Evolutionary conservation across 139 green algal genomes (phyloP), one percentile per base, ranked within the genome.

Genomic region (Auxenochlorella pyrenoidosa): DNA sequence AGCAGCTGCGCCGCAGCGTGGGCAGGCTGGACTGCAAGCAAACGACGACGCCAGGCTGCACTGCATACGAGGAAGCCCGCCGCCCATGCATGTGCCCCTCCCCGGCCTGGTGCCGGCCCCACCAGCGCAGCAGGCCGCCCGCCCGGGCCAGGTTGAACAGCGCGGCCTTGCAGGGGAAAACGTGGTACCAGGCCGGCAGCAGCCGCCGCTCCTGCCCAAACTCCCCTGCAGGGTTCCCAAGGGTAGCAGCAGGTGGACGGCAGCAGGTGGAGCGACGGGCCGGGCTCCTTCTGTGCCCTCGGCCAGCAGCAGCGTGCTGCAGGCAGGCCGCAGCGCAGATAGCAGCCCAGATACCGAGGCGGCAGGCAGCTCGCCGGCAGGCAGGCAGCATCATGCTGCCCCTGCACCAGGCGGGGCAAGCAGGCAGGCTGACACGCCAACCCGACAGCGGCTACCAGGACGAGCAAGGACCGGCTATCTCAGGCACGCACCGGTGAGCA

Each of bases 131-230:
- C n/a, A 82, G 15, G 76, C 76, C 76, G 5, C 76, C 76, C 0
- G 76, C 65, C 32, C 76, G 76, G 3, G 76, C 21, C 41, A 93
- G 58, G 83, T 91, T 75, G 70, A 79, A 73, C 12, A 93, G 82
- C 3, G 91, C 91, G 18, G 91, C 88, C 66, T 90, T 82, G 87
- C 91, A 93, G 30, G 79, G 76, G 75, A 90, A 85, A 1, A 93
- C 66, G 8, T 87, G 60, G 82, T 93, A 93, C 26, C 68, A 70
- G 12, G 41, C 19, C 15, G 82, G 86, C 51, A 93, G 73, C 75
- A 93, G 79, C 41, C 82, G 75, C 65, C 47, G 60, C 28, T 93
- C 91, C 83, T 93, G 91, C 0, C 40, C 79, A 79, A 84, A 93
- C 79, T 93, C 89, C 32, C 91, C 91, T 93, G 85, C 40, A 73